Percentiles rank a stretch among this genome's conserved stretches.
Conservation (phyloP, 2,329 filamentous ascomycete genomes). For the Domatiomyces globalis region DNA sequence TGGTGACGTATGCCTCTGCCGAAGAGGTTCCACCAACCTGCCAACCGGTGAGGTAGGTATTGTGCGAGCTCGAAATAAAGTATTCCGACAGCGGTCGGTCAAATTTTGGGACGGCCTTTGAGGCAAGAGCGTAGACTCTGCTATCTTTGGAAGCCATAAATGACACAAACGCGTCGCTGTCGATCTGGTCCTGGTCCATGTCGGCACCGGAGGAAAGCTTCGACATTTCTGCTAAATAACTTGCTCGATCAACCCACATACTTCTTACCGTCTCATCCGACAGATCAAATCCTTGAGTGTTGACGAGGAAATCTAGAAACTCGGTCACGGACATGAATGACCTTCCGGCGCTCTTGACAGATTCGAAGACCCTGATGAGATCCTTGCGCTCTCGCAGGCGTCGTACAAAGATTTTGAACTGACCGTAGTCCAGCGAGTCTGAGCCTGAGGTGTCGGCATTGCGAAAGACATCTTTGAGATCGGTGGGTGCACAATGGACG, state of each 20-base stretch:
- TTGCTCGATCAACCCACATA: conserved; percentile 13
- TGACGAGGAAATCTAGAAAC: conserved; percentile 61
- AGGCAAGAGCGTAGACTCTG: conserved; percentile 44
- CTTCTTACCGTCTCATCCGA: conserved; percentile 37
- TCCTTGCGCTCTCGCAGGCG: conserved; percentile 75
- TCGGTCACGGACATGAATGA: conserved; percentile 55
- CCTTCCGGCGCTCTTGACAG: conserved; percentile 43
- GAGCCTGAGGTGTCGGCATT: conserved; percentile 52
- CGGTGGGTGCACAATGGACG: conserved; percentile 70
- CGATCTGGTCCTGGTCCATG: conserved; percentile 43
- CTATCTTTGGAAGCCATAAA: conserved; percentile 66
- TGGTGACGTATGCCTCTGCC: conserved; percentile 85
- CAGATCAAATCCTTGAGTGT: conserved; percentile 63
- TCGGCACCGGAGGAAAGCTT: not conserved
- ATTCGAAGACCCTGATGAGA: conserved; percentile 57
- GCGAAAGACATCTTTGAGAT: conserved; percentile 59
- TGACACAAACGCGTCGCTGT: conserved; percentile 60
- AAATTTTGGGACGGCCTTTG: conserved; percentile 49
- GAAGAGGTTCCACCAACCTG: conserved; percentile 84
- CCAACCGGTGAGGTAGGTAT: conserved; percentile 85
- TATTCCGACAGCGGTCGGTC: conserved; percentile 89
- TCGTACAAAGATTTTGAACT: conserved; percentile 73
- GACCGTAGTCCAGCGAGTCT: conserved; percentile 57
- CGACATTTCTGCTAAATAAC: conserved; percentile 7
- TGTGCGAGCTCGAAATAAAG: conserved; percentile 96